These are phyloP conservation scores for Hemisphaericaspora subhashii DNA, from an alignment of 1,139 yeast species.

Conservation along the genomic window DNA sequence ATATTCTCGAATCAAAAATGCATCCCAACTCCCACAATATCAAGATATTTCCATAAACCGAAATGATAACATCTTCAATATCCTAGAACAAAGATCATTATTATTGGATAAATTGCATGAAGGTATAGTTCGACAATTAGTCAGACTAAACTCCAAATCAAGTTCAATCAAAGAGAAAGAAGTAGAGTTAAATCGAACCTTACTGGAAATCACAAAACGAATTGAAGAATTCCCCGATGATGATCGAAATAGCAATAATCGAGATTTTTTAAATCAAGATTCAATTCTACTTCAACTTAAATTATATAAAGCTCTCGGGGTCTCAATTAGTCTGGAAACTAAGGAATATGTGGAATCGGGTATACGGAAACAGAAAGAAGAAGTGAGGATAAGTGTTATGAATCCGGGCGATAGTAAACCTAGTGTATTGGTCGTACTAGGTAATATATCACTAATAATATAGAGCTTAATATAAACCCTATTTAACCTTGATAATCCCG, in stretches of 20 bases:
- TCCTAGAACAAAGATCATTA: neutral
- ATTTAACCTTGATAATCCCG: neutral
- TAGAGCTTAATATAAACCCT: too few species aligned
- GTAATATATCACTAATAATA: too few species aligned
- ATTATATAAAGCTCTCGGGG: constrained; percentile 46
- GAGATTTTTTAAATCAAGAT: constrained; percentile 29
- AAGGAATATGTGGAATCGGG: constrained; percentile 27
- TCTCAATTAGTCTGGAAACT: constrained; percentile 13
- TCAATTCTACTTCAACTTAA: constrained; percentile 41
- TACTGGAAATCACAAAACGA: constrained; percentile 22
- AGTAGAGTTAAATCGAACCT: constrained; percentile 36
- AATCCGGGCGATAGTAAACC: constrained; percentile 49
- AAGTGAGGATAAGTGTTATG: constrained; percentile 45
- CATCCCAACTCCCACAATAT: constrained; percentile 1
- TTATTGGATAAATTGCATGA: constrained; percentile 2
- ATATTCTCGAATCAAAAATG: neutral
- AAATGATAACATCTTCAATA: neutral
- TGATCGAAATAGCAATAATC: constrained; percentile 19
- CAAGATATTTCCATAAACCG: neutral
- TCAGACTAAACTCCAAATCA: constrained; percentile 15
- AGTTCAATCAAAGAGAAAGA: constrained; percentile 47
- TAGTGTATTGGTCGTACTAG: constrained; percentile 43
- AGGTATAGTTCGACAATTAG: neutral
- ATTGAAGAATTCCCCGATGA: constrained; percentile 21
- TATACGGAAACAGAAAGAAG: constrained; percentile 9